Conservation (phyloP, 208 protist genomes). For the Leishmania mexicana region DNA sequence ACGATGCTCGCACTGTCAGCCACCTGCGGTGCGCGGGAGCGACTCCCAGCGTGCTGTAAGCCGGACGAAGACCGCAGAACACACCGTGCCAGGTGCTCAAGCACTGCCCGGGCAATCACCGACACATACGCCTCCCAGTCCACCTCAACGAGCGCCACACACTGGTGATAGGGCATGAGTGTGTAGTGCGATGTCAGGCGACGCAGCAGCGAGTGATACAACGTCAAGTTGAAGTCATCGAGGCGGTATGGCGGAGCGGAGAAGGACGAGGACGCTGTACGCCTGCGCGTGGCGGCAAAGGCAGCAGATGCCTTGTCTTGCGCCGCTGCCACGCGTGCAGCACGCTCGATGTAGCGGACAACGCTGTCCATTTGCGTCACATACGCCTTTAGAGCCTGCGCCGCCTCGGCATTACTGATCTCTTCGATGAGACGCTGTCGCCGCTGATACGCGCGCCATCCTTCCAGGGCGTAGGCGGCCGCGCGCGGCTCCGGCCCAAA, state of each 20-base stretch:
- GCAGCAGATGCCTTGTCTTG: not conserved
- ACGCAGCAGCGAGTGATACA: conserved; percentile 35
- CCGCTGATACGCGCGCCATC: conserved; percentile 28
- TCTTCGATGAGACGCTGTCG: conserved; percentile 21
- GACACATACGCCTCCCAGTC: conserved; percentile 79
- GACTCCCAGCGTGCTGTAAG: not conserved
- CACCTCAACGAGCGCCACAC: conserved; percentile 48
- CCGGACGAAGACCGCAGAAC: conserved; percentile 10
- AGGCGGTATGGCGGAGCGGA: conserved; percentile 18
- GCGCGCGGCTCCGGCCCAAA: conserved; percentile 33
- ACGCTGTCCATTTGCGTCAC: conserved; percentile 20
- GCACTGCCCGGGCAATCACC: conserved; percentile 41
- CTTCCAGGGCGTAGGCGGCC: conserved; percentile 24
- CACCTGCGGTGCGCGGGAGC: not conserved
- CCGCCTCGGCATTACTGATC: conserved; percentile 2
- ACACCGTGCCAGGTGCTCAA: conserved; percentile 46
- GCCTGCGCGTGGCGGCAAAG: not conserved
- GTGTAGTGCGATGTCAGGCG: conserved; percentile 27
- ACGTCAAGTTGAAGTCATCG: conserved; percentile 22
- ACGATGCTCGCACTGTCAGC: conserved; percentile 14
- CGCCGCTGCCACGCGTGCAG: not conserved
- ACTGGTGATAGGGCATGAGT: conserved; percentile 44
- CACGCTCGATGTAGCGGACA: not conserved
- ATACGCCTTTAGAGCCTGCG: conserved; percentile 14
- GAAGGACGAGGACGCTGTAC: conserved; percentile 14